Conservation (phyloP, 306 rosid species). For the Cicer arietinum region DNA sequence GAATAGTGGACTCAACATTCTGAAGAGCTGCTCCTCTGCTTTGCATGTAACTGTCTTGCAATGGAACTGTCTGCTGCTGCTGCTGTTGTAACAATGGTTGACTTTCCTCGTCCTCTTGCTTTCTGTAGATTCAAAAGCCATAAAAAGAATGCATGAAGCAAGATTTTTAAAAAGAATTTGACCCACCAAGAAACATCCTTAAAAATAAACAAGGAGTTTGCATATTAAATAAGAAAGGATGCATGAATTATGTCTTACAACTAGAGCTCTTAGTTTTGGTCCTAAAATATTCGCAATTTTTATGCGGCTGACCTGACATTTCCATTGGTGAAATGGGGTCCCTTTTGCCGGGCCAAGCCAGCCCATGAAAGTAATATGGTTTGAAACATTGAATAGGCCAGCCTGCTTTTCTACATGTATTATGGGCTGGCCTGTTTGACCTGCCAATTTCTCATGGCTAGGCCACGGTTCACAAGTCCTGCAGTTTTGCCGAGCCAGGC, state of each 20-base stretch:
- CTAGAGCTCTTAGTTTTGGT: constrained; percentile 16
- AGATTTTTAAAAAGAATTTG: constrained; percentile 13
- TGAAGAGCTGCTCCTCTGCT: constrained; percentile 99
- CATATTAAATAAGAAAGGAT: constrained; percentile 3
- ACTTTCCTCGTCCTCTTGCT: constrained; percentile 77
- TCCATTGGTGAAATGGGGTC: neutral
- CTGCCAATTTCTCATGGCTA: neutral
- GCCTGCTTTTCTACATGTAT: neutral
- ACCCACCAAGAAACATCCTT: constrained; percentile 19
- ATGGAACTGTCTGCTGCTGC: constrained; percentile 73
- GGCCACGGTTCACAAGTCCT: constrained; percentile 8
- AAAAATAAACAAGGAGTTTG: constrained; percentile 8
- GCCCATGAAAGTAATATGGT: constrained; percentile 16
- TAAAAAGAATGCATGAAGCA: constrained; percentile 2
- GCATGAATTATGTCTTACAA: constrained; percentile 17
- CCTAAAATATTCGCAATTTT: neutral
- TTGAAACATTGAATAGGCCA: neutral
- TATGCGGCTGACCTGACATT: neutral
- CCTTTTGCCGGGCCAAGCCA: constrained; percentile 2
- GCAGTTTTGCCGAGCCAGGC: neutral
- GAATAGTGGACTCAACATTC: constrained; percentile 95
- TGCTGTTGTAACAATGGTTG: constrained; percentile 76
- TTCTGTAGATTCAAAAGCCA: constrained; percentile 53
- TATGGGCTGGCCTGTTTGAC: neutral
- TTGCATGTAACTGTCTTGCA: constrained; percentile 96